Evolutionary conservation across 148 eudicot genomes (phyloP), one percentile per base, ranked within the genome.

Genomic region (Beta vulgaris): DNA sequence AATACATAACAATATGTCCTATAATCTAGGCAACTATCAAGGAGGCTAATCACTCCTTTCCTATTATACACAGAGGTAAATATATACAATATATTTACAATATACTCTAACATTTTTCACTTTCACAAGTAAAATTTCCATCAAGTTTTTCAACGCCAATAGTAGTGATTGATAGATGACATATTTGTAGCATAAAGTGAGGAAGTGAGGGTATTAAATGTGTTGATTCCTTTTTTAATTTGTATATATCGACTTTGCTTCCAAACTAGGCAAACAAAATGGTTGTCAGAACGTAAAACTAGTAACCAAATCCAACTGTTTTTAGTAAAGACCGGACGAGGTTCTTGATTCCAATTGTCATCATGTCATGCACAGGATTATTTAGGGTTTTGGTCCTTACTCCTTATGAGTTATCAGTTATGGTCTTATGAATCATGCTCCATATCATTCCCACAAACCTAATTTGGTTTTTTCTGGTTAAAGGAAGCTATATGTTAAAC

Each of bases 181-280:
- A 53, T 71, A 2, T 51, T 21, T 44, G 61, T 19, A 73, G 76
- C 66, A 42, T 7, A 73, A 42, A 58, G 54, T 28, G 67, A 59
- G 8, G 76, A n/a, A n/a, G n/a, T n/a, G n/a, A n/a, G n/a, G n/a
- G n/a, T n/a, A n/a, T n/a, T n/a, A n/a, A n/a, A n/a, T n/a, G n/a
- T n/a, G 76, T n/a, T 29, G 29, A 16, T 42, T 40, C 59, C 13
- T 42, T 49, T 28, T 14, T 26, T n/a, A 55, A n/a, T 25, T 37
- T 57, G 15, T 0, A 18, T 4, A 12, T 2, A 23, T 40, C 7
- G 34, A 54, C 76, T 28, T 73, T 59, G 67, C 67, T 59, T 73
- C 49, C 23, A 73, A 73, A 58, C 39, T 73, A 73, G 67, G 49
- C 55, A 58, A 73, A 28, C 54, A 23, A 49, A 63, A 18, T 13